Evolutionary conservation across 2,329 filamentous ascomycete species (phyloP), one percentile per base, ranked within the genome.

Genomic region (Aspergillus sp.): DNA sequence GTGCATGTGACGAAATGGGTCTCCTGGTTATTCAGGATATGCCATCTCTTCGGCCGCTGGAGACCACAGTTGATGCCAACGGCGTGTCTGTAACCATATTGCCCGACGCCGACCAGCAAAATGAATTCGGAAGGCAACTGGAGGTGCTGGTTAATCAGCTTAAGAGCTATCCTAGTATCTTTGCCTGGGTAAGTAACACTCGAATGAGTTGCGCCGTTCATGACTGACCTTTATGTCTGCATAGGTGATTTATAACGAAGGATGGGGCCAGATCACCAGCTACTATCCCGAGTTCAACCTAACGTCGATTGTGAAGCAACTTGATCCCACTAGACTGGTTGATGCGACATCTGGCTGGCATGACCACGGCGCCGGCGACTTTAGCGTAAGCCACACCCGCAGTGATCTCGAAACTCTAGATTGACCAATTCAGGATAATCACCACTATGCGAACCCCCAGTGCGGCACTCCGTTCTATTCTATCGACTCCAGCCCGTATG

Each of bases 401-500:
- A 7, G 10, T 25, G 13, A 25, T 4, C 15, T 17, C 36, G 4
- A 32, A 1, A 47, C 5, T 6, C 12, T 15, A 19, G 13, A 38
- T 58, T 65, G 23, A 63, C 52, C 5, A 2, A 10, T 1, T 62
- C 47, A 84, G 75, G 88, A 91, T 60, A 91, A 90, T 65, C 88
- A 91, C 65, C 87, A 91, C 70, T 91, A 91, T 70, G 85, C 88
- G 0, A 87, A 85, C 45, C 86, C 89, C 0, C 88, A 91, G 67
- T 91, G 89, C 61, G 89, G 89, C 6, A 84, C 87, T 0, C 89
- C 89, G 0, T 90, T 87, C 69, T 89, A 88, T 73, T 89, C 87
- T 0, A 79, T 77, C 3, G 66, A 75, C 3, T 85, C 84, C 0
- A 80, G 77, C 5, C 87, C 84, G 1, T 86, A 82, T 68, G 88